These are phyloP conservation scores for Beauveria sp. DNA, from an alignment of 2,329 filamentous ascomycete species.

Conservation along the genomic window DNA sequence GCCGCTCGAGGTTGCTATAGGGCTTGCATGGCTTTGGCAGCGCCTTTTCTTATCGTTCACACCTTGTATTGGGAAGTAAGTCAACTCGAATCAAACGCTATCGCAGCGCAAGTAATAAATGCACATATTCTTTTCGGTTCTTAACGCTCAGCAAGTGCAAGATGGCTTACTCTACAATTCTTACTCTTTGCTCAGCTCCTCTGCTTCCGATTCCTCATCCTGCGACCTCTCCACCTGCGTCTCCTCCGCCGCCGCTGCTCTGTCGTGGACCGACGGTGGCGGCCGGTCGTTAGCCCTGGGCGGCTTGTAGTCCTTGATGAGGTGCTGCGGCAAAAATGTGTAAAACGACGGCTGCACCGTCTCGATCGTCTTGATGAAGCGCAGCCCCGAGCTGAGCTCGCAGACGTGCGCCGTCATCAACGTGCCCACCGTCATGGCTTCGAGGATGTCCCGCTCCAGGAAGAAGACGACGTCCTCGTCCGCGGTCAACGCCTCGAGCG, in stretches of 20 bases:
- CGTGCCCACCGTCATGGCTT: slow-evolving; percentile 54
- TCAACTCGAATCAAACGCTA: background rate
- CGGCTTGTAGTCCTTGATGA: slow-evolving; percentile 60
- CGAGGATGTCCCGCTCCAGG: slow-evolving; percentile 52
- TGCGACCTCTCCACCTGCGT: slow-evolving; percentile 12
- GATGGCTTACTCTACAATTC: background rate
- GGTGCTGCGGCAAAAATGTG: slow-evolving; percentile 57
- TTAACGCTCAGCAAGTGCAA: background rate
- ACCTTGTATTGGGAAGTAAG: background rate
- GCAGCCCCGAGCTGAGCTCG: slow-evolving; percentile 53
- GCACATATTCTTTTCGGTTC: background rate
- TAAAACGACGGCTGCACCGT: slow-evolving; percentile 55
- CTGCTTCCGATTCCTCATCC: slow-evolving; percentile 12
- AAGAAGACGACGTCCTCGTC: slow-evolving; percentile 42
- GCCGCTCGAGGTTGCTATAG: background rate
- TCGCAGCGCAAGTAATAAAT: background rate
- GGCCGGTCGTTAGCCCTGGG: slow-evolving; percentile 39
- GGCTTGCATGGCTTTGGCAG: background rate
- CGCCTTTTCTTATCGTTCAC: background rate
- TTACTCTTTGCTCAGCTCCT: background rate
- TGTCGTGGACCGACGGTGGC: slow-evolving; percentile 35
- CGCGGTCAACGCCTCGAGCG: slow-evolving; percentile 10
- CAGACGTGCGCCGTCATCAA: slow-evolving; percentile 50
- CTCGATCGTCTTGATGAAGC: slow-evolving; percentile 54
- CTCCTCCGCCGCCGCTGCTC: slow-evolving; percentile 16